Evolutionary conservation across 805 yeast species (phyloP), one percentile per base, ranked within the genome.

Genomic region (Starmerella floris): DNA sequence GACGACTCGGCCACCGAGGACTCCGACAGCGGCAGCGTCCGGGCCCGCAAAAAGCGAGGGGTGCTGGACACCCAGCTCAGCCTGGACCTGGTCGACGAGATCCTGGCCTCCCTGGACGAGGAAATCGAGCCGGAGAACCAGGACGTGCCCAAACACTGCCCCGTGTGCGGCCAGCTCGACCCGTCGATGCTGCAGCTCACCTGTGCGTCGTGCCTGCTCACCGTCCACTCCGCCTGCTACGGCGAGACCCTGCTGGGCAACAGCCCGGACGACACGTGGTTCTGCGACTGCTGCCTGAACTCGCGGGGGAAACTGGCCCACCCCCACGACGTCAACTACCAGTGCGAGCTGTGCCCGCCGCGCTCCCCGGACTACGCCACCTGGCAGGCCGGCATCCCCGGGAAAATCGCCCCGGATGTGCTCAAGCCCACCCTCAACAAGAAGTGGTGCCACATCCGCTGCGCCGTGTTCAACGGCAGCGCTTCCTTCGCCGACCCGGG

Each of bases 251-350:
- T 17, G 2, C 16, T 23, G 5, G 20, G 20, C n/a, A 10, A 23
- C 17, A 11, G 17, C 21, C 31, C 30, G 9, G 13, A 17, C 16
- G 37, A n/a, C 17, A n/a, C 8, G n/a, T 91, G 47, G 72, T 70
- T 48, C 71, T 80, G 43, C 74, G 75, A 51, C 74, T 81, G 61
- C 72, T 78, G 33, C 65, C 82, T 19, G 57, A 88, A 54, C 77
- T 79, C 26, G 82, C 94, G 94, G 67, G 23, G 13, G 15, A 27
- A 27, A 2, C 17, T 27, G 3, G n/a, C 26, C 15, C 13, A 13
- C 16, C 22, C 32, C 3, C 21, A 23, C 20, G 48, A 42, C 77
- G 82, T 53, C 50, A 59, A 2, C 23, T 47, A 50, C 23, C 41
- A 42, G 21, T 50, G 54, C 21, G 34, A 23, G 5, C 36, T 49